Conservation (phyloP, 805 yeast species). For the Scheffersomyces stipitis region DNA sequence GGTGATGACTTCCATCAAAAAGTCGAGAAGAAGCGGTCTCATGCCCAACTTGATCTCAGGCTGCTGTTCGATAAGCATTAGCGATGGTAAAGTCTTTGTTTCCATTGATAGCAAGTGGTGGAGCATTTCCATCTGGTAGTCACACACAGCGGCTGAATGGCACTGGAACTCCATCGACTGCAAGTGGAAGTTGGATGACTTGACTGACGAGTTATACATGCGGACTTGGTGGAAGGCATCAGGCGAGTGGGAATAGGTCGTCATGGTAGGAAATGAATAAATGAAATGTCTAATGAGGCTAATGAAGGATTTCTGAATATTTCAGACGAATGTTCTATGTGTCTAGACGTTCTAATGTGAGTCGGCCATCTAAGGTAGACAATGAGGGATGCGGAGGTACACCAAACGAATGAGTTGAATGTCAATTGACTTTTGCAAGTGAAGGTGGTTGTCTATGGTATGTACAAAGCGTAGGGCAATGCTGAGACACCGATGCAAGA, state of each 20-base stretch:
- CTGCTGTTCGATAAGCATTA: conserved; percentile 41
- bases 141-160: conserved; percentile 43
- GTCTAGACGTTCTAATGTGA: no score
- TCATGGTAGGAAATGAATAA: neutral
- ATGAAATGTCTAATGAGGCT: neutral
- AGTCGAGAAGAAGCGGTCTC: conserved; percentile 44
- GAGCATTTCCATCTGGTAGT: conserved; percentile 46
- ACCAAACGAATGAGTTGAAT: no score
- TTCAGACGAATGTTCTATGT: no score
- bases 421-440: no score
- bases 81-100: conserved; percentile 18
- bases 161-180: conserved; percentile 48
- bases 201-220: conserved; percentile 28
- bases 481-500: no score
- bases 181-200: conserved; percentile 41
- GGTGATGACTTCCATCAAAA: conserved; percentile 45
- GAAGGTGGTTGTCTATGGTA: no score
- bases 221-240: conserved; percentile 35
- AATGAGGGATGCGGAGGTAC: no score
- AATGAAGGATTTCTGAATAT: neutral
- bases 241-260: conserved; percentile 21
- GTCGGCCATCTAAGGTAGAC: no score
- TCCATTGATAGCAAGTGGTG: conserved; percentile 31
- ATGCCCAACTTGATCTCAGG: conserved; percentile 45
- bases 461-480: no score